Evolutionary conservation across 768 basidiomycete species (phyloP), one percentile per base, ranked within the genome.

Genomic region (Hygrocybe coccinea): DNA sequence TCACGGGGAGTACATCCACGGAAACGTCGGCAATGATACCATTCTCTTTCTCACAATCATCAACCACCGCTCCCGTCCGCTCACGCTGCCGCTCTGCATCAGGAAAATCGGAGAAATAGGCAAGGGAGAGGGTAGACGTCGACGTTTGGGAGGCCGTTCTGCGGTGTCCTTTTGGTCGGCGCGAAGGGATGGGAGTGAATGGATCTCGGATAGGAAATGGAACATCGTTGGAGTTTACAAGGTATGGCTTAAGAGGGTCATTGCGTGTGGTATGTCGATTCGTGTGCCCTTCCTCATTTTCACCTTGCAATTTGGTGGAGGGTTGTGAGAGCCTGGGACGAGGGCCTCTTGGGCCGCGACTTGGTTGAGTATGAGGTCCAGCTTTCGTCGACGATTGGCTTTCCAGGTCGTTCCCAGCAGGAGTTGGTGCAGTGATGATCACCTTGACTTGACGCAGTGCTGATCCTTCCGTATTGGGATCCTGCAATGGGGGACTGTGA

Each of bases 1-100:
- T 81, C 2, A 71, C 71, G 17, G 79, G 78, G 39, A 79, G 58
- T 38, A 15, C n/a, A 25, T 29, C 43, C 8, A 41, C 35, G 3
- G 25, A 19, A 10, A 35, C 12, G 10, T 29, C 12, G 3, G 45
- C 33, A 33, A 7, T 8, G 37, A 29, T 1, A 33, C 17, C 14
- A 15, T 56, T 48, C 21, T 62, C 61, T 9, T 54, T 59, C 44
- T 59, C 59, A 29, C 19, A 52, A 21, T 60, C 3, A 21, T 51
- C 19, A 15, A 36, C 2, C 17, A 24, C 9, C 10, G 10, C 5
- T 24, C 21, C 48, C 22, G 46, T 29, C 24, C 29, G 8, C 36
- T 25, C 38, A 14, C n/a, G 39, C 25, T n/a, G 4, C n/a, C 51
- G 12, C 10, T 19, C 21, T 24, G 5, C 46, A 21, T 44, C 41